Percentiles rank a stretch among this genome's conserved stretches.
These are phyloP conservation scores for Evansstolkia leycettana DNA, from an alignment of 495 filamentous ascomycete species.

Conservation along the genomic window DNA sequence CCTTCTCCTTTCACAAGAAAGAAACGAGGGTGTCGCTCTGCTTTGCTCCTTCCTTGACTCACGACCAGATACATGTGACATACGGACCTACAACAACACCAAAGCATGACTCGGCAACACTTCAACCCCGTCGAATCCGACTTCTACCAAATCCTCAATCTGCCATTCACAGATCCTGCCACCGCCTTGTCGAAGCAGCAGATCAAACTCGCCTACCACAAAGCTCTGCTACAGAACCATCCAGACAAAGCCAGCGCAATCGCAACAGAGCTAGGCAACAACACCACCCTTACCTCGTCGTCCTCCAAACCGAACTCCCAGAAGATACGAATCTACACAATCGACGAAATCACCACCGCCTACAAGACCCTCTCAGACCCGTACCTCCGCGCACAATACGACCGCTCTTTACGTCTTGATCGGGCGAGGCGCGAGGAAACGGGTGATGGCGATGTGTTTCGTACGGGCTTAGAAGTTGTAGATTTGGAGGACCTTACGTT, in stretches of 20 bases:
- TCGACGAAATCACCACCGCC: slow-evolving; percentile 72
- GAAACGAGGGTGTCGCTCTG: too few relatives aligned
- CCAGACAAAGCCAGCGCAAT: slow-evolving; percentile 53
- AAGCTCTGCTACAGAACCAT: slow-evolving; percentile 65
- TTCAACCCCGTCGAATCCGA: slow-evolving; percentile 11
- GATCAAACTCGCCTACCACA: slow-evolving; percentile 67
- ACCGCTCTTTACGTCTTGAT: slow-evolving; percentile 38
- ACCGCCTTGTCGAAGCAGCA: slow-evolving; percentile 25
- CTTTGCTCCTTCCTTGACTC: too few relatives aligned
- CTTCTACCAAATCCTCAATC: slow-evolving; percentile 42
- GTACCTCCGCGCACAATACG: slow-evolving; percentile 48
- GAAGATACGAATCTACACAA: slow-evolving; percentile 26
- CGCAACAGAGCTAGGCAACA: slow-evolving; percentile 2
- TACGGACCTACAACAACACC: too few relatives aligned
- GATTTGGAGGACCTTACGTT: slow-evolving; percentile 68
- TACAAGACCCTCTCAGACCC: slow-evolving; percentile 58
- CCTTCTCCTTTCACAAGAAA: too few relatives aligned
- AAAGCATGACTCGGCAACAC: slow-evolving; percentile 10
- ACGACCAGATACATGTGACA: too few relatives aligned
- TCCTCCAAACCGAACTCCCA: not conserved
- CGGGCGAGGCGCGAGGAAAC: slow-evolving; percentile 17
- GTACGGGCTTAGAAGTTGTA: slow-evolving; percentile 64
- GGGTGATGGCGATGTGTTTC: slow-evolving; percentile 28
- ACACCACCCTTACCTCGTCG: not conserved
- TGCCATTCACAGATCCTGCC: slow-evolving; percentile 23